Conservation (phyloP, 768 basidiomycete genomes). For the Boletellus emodensis region DNA sequence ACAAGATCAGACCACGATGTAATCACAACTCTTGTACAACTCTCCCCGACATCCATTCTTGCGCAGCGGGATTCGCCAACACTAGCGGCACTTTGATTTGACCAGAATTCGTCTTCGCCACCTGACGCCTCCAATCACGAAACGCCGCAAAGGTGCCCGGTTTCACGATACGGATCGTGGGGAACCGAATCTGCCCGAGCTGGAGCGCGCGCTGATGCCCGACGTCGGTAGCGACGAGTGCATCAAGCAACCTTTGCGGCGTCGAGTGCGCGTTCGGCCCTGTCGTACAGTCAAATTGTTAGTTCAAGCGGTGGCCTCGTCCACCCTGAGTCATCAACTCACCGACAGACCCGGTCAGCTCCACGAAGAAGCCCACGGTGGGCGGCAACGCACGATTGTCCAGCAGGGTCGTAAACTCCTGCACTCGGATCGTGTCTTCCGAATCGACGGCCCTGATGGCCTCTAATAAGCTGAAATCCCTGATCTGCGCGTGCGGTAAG, state of each 20-base stretch:
- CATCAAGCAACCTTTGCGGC: conserved; percentile 7
- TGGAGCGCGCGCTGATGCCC: not conserved
- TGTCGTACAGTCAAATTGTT: not conserved
- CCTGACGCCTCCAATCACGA: conserved; percentile 10
- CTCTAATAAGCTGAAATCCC: conserved; percentile 8
- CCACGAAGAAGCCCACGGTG: conserved; percentile 16
- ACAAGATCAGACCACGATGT: too few relatives aligned
- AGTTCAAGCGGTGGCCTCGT: not conserved
- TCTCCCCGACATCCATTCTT: conserved; percentile 19
- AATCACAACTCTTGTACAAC: conserved; percentile 14
- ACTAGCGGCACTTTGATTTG: conserved; percentile 19
- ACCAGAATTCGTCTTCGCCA: not conserved
- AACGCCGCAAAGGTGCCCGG: conserved; percentile 18
- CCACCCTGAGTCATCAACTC: not conserved
- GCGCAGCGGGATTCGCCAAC: not conserved
- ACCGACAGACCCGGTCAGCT: conserved; percentile 11
- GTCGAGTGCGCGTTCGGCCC: conserved; percentile 4
- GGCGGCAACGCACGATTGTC: conserved; percentile 10
- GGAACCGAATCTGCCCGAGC: conserved; percentile 1
- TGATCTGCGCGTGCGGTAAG: conserved; percentile 3
- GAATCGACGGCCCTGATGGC: not conserved
- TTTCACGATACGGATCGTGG: conserved; percentile 21
- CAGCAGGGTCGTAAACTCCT: conserved; percentile 13
- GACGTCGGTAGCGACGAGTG: not conserved
- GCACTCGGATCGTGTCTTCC: conserved; percentile 4